A percentile compares a stretch with the other conserved stretches of the same genome.
Evolutionary conservation across 179 eudicot genomes (phyloP).

Genomic region (Spergularia azorica): DNA sequence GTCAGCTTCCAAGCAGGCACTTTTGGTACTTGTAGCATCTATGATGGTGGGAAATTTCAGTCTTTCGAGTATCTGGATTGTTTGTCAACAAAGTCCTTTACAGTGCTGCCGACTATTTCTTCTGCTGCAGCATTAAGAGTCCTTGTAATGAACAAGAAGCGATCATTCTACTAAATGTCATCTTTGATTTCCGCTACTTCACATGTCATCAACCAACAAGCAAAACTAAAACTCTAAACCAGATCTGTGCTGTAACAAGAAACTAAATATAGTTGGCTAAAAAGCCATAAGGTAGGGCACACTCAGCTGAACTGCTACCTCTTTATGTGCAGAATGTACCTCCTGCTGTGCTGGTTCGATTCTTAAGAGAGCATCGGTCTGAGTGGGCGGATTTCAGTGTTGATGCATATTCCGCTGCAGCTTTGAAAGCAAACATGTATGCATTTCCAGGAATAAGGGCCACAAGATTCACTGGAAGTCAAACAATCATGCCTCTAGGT

Average conservation of each 20-base stretch:
- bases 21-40: neutral
- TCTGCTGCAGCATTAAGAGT: too few species aligned
- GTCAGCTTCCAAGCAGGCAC: neutral
- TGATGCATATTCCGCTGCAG: constrained; percentile 49
- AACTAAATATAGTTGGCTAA: too few species aligned
- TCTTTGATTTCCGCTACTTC: too few species aligned
- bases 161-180: too few species aligned
- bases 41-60: neutral
- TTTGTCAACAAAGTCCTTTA: too few species aligned
- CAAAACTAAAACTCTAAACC: too few species aligned
- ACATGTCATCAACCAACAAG: too few species aligned
- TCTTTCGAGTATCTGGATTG: neutral
- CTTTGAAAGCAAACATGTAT: constrained; percentile 37
- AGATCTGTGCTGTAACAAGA: too few species aligned
- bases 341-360: constrained; percentile 45
- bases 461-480: constrained; percentile 43
- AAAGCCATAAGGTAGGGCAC: too few species aligned
- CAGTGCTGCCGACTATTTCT: too few species aligned
- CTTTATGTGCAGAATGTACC: constrained; percentile 45
- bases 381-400: constrained; percentile 60
- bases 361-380: constrained; percentile 57
- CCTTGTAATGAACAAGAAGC: too few species aligned
- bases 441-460: constrained; percentile 42
- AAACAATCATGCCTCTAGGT: constrained; percentile 47
- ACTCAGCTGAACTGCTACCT: neutral